phyloP scores from a whole-genome alignment of 176 grass and related monocot genomes.

The Musa schizocarpa region DNA sequence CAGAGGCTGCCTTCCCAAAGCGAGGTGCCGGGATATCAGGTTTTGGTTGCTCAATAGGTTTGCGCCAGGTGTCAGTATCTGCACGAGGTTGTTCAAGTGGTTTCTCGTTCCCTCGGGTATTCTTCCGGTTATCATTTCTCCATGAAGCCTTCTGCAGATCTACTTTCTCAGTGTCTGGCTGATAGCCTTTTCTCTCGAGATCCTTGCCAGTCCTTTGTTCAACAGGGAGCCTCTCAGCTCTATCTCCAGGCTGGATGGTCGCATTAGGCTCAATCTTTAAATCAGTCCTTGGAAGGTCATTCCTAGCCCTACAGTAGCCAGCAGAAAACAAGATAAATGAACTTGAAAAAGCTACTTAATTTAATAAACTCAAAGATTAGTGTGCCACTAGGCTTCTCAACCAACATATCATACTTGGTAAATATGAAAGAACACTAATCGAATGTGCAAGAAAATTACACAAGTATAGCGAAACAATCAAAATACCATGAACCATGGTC shows the following conservation, averaged over 20 bases:
- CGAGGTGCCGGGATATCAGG: constrained; percentile 38
- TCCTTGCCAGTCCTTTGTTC: constrained; percentile 59
- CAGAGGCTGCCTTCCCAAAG: constrained; percentile 53
- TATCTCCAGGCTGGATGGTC: constrained; percentile 35
- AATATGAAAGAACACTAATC: not conserved
- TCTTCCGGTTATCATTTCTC: constrained; percentile 45
- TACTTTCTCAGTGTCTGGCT: constrained; percentile 10
- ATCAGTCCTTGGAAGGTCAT: constrained; percentile 53
- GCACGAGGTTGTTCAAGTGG: constrained; percentile 45
- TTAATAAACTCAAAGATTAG: not conserved
- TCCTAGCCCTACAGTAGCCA: constrained; percentile 37
- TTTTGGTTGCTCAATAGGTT: constrained; percentile 55
- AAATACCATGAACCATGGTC: not conserved
- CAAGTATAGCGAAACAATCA: too few species aligned
- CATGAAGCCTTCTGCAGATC: constrained; percentile 44
- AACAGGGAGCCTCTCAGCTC: constrained; percentile 38
- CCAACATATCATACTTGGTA: not conserved
- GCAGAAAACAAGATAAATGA: not conserved
- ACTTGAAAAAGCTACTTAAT: not conserved
- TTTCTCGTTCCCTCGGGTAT: constrained; percentile 41
- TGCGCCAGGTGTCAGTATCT: constrained; percentile 87
- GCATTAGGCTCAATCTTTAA: constrained; percentile 40
- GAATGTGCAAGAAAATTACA: not conserved
- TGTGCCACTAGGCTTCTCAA: not conserved
- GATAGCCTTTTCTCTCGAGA: constrained; percentile 46